Base-by-base conservation (phyloP, 345 rosid genomes). In the Moricandia moricandioides region DNA sequence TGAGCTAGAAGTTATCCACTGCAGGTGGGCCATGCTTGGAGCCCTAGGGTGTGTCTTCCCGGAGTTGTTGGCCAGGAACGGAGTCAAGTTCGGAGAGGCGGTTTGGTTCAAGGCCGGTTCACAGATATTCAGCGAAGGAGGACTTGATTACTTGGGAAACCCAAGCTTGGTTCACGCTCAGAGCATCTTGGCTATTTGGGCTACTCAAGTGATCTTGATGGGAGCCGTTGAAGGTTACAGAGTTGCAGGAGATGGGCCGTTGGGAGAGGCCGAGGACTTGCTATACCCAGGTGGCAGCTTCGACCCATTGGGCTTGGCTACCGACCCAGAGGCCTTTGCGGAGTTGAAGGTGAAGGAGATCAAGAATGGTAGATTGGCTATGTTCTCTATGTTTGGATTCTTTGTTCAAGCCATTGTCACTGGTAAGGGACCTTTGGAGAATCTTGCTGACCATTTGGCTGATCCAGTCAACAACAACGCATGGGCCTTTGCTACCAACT, bases 51-150 rank as follows among this genome's bases (percentile, higher is more conserved):
- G 56, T 8, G 56, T 49, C 56, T 49, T 49, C 56, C 56, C 56
- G 4, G 56, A 49, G 24, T 3, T 49, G 56, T 49, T 49, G 24
- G 56, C 56, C 24, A 49, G 56, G 56, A 49, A 49, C 56, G 56
- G 56, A 0, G 56, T 49, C 56, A 49, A 49, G 56, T 49, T 49
- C 56, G 56, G 56, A 49, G 56, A 49, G 24, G 56, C 56, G 56
- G 56, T 49, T 49, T 91, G 94, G 94, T 91, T 91, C 90, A 89
- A 91, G 85, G 94, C 97, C 0, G 92, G 95, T 1, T 79, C 97
- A 0, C 92, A 91, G 62, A 91, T 88, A 83, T 91, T 88, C 82
- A 88, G 91, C 72, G 87, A 84, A 62, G 96, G 94, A 43, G 97
- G 97, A 0, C 88, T 91, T 1, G 92, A 91, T 76, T 88, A 89